Evolutionary conservation across 2,329 filamentous ascomycete genomes (phyloP).

Genomic region (Penicillium paneum): DNA sequence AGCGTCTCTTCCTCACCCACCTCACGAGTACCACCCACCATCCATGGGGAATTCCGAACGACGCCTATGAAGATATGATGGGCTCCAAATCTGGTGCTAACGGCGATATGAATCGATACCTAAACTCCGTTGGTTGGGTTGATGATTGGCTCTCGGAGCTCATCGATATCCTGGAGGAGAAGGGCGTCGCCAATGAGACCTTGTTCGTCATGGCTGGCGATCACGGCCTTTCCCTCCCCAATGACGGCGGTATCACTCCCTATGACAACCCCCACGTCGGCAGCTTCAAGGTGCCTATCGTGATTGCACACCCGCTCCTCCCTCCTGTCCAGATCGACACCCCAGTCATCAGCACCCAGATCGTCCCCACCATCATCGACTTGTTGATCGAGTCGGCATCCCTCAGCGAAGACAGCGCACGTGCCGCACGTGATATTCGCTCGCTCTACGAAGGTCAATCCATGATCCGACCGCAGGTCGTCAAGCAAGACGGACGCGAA

Average conservation of each 20-base stretch:
- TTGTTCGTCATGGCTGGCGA: slow-evolving; percentile 35
- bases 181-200: slow-evolving; percentile 33
- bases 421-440: slow-evolving; percentile 26
- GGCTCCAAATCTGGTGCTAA: slow-evolving; percentile 19
- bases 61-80: slow-evolving; percentile 25
- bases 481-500: slow-evolving; percentile 19
- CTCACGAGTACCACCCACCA: slow-evolving; percentile 37
- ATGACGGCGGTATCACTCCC: slow-evolving; percentile 34
- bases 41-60: slow-evolving; percentile 31
- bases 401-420: slow-evolving; percentile 21
- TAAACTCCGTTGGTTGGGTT: slow-evolving; percentile 33
- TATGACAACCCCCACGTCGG: slow-evolving; percentile 35
- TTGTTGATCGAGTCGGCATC: slow-evolving; percentile 32
- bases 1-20: slow-evolving; percentile 34
- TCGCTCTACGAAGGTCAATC: slow-evolving; percentile 36
- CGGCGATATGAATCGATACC: slow-evolving; percentile 28
- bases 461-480: slow-evolving; percentile 28
- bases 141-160: slow-evolving; percentile 35
- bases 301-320: slow-evolving; percentile 33
- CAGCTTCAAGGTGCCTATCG: slow-evolving; percentile 35
- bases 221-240: slow-evolving; percentile 37
- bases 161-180: slow-evolving; percentile 30
- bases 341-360: slow-evolving; percentile 31
- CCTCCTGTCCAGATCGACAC: slow-evolving; percentile 29
- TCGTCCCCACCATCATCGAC: slow-evolving; percentile 33